Conservation (phyloP, 106 monocot species). For the Apostasia ramifera region DNA sequence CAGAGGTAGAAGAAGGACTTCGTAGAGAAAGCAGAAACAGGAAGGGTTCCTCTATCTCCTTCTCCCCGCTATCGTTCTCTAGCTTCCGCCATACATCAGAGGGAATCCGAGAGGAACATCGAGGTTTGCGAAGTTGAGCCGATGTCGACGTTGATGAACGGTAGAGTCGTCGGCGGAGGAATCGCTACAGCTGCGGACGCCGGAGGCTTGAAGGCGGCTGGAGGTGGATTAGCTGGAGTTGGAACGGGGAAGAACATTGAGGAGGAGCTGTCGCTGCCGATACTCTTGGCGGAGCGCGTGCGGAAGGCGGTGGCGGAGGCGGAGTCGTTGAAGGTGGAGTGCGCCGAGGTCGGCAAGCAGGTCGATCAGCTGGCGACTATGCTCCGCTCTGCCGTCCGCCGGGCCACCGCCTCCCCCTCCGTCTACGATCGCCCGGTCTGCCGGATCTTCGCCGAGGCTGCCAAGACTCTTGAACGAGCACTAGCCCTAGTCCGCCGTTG, state of each 20-base stretch:
- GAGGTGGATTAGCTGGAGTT: too few species aligned
- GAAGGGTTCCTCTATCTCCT: too few species aligned
- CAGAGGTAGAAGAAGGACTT: too few species aligned
- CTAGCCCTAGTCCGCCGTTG: constrained; percentile 33
- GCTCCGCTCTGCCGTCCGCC: constrained; percentile 22
- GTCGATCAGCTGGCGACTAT: constrained; percentile 15
- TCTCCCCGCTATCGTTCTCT: too few species aligned
- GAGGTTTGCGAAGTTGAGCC: too few species aligned
- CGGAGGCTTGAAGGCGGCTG: too few species aligned
- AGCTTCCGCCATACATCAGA: too few species aligned
- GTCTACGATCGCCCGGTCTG: constrained; percentile 47
- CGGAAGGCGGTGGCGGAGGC: constrained; percentile 27
- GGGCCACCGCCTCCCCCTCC: constrained; percentile 12
- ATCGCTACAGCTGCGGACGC: too few species aligned
- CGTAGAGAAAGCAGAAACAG: too few species aligned
- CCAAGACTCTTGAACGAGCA: constrained; percentile 33
- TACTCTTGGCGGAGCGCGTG: constrained; percentile 35
- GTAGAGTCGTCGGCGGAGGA: too few species aligned
- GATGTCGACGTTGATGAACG: too few species aligned
- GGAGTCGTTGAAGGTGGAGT: constrained; percentile 33
- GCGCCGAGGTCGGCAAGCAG: constrained; percentile 23
- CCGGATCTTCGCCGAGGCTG: constrained; percentile 29
- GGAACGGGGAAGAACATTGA: constrained; percentile 1
- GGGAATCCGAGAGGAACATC: too few species aligned
- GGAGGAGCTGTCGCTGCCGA: constrained; percentile 25